Evolutionary conservation across 805 yeast species (phyloP).

Genomic region (Priceomyces fermenticarens): DNA sequence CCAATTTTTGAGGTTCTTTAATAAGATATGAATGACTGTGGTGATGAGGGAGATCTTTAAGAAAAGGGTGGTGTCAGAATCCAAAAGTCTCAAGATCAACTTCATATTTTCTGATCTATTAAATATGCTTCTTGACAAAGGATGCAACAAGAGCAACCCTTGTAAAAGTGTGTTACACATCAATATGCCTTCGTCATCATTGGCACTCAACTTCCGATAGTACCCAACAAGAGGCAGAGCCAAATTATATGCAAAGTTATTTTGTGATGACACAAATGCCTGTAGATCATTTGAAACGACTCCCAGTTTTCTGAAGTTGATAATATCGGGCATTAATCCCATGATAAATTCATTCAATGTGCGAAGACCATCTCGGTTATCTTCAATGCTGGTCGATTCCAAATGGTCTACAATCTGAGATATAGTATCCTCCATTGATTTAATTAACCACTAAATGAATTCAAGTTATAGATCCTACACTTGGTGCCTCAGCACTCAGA

Average conservation of each 20-base stretch:
- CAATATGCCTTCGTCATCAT: constrained; percentile 9
- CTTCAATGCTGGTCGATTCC: constrained; percentile 9
- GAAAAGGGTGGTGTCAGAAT: constrained; percentile 8
- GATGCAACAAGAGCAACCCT: constrained; percentile 61
- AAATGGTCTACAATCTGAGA: constrained; percentile 13
- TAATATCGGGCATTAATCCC: constrained; percentile 16
- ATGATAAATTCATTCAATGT: constrained; percentile 15
- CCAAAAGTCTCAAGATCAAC: constrained; percentile 23
- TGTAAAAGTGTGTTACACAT: constrained; percentile 44
- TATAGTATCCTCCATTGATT: constrained; percentile 8
- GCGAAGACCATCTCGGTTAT: constrained; percentile 13
- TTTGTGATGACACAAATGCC: constrained; percentile 46
- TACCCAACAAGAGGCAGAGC: constrained; percentile 27
- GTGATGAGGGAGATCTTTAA: constrained; percentile 42
- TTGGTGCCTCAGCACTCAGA: too few relatives aligned
- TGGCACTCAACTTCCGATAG: constrained; percentile 5
- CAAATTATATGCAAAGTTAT: constrained; percentile 51
- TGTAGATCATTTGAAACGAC: background rate
- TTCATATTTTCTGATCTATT: constrained; percentile 39
- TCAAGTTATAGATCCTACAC: too few relatives aligned
- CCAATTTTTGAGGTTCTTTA: constrained; percentile 54
- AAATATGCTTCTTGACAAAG: constrained; percentile 51
- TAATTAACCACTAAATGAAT: too few relatives aligned
- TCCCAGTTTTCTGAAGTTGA: constrained; percentile 4
- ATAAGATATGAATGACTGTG: constrained; percentile 55